These are phyloP conservation scores for Mycena vitilis DNA, from an alignment of 768 basidiomycete species.

Conservation along the genomic window DNA sequence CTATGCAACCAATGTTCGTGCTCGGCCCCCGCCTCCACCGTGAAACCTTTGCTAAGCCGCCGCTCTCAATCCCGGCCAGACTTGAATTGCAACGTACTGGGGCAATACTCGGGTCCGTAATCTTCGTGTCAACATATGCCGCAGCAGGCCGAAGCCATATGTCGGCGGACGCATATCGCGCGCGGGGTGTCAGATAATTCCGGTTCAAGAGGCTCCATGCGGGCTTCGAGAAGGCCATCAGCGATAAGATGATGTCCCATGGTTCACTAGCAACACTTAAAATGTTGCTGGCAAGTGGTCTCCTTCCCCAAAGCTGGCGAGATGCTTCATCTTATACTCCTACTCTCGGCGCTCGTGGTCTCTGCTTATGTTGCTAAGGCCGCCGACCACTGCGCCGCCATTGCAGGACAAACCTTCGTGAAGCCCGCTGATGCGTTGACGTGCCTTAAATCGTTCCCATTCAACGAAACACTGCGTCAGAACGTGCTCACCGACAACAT, in stretches of 20 bases:
- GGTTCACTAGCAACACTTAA: not conserved
- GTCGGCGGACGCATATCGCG: not conserved
- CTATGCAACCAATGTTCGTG: not conserved
- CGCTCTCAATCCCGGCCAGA: no score
- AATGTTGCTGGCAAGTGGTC: not conserved
- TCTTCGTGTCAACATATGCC: no score
- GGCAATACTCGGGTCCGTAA: no score
- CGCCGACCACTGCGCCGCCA: conserved; percentile 21
- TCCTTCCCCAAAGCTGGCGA: conserved; percentile 2
- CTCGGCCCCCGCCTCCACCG: no score
- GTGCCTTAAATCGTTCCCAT: conserved; percentile 67
- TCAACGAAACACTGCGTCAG: conserved; percentile 66
- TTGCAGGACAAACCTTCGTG: conserved; percentile 49
- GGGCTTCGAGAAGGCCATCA: conserved; percentile 11
- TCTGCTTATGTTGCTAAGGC: conserved; percentile 12
- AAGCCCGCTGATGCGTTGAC: conserved; percentile 66
- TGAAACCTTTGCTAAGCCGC: no score
- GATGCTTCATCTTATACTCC: conserved; percentile 9
- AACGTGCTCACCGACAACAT: conserved; percentile 60
- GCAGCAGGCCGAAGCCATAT: not conserved
- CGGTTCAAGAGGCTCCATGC: conserved; percentile 8
- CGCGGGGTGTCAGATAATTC: not conserved
- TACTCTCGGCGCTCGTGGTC: conserved; percentile 18
- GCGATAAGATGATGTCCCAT: conserved; percentile 1
- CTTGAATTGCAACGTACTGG: no score